phyloP scores from a whole-genome alignment of 129 eudicot genomes.

The Escallonia rubra region DNA sequence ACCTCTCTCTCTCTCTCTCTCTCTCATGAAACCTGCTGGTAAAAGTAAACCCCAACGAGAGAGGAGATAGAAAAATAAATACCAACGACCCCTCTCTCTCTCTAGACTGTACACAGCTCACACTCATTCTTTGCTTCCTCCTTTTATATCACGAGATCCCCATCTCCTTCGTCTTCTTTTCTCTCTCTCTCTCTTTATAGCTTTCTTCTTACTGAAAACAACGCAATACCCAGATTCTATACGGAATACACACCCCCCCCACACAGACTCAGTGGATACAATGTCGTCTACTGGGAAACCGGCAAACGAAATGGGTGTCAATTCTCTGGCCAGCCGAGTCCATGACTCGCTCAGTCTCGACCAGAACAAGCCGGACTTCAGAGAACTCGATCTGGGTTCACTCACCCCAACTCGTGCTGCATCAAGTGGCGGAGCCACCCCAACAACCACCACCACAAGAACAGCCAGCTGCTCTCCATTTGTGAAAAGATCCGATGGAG shows the following conservation, averaged over 20 bases:
- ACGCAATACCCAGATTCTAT: not conserved
- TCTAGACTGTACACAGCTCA: conserved; percentile 15
- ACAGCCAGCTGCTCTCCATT: conserved; percentile 12
- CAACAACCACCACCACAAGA: not conserved
- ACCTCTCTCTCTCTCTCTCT: not conserved
- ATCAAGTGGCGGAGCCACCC: not conserved
- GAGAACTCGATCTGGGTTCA: conserved; percentile 42
- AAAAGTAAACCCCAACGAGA: not conserved
- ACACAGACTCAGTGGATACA: not conserved
- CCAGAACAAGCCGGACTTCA: conserved; percentile 51
- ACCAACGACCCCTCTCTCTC: not conserved
- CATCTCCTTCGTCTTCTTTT: conserved; percentile 22
- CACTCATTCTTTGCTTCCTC: conserved; percentile 35
- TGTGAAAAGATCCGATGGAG: conserved; percentile 25
- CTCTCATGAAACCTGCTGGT: not conserved
- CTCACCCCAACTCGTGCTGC: not conserved
- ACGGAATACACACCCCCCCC: not conserved
- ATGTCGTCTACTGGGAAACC: conserved; percentile 40
- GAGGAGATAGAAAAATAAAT: not conserved
- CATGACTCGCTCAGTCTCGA: conserved; percentile 21
- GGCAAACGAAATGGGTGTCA: conserved; percentile 29
- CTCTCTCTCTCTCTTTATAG: conserved; percentile 10
- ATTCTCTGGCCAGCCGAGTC: conserved; percentile 8
- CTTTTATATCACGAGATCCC: conserved; percentile 52
- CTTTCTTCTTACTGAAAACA: not conserved